A percentile compares a stretch with the other conserved stretches of the same genome.
These are phyloP conservation scores for Pseudogymnoascus sp. DNA, from an alignment of 2,329 filamentous ascomycete species.

Conservation along the genomic window DNA sequence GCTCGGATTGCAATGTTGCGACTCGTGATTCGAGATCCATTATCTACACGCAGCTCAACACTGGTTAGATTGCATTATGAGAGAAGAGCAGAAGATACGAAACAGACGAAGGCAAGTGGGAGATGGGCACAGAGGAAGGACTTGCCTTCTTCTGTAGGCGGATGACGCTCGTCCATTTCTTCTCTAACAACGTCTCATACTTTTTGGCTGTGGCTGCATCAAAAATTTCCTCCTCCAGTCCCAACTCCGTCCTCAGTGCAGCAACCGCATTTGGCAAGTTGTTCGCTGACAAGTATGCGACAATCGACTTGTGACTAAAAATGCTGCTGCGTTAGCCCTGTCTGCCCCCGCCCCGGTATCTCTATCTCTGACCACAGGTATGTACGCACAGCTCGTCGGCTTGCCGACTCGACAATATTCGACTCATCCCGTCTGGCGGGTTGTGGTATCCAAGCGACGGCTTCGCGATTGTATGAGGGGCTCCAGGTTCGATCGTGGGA, in stretches of 20 bases:
- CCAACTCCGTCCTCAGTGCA: conserved; percentile 63
- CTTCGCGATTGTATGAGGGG: neutral
- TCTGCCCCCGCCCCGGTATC: neutral
- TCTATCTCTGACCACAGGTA: conserved; percentile 8
- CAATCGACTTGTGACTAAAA: conserved; percentile 75
- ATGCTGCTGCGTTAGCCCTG: conserved; percentile 10
- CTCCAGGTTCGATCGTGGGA: neutral
- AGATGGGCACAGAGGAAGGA: conserved; percentile 12
- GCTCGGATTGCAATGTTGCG: conserved; percentile 66
- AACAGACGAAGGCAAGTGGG: neutral
- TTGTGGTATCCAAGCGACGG: neutral
- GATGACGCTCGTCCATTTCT: conserved; percentile 94
- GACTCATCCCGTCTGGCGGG: conserved; percentile 4
- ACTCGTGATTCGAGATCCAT: conserved; percentile 84
- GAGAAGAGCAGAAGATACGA: neutral
- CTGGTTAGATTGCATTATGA: conserved; percentile 12
- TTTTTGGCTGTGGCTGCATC: conserved; percentile 77
- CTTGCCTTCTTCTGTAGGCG: conserved; percentile 81
- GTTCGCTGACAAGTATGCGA: conserved; percentile 71
- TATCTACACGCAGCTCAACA: conserved; percentile 50
- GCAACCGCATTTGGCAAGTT: conserved; percentile 60
- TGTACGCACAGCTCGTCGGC: conserved; percentile 72
- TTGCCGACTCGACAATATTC: conserved; percentile 58
- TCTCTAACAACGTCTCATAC: conserved; percentile 83
- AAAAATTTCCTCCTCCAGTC: conserved; percentile 58